A percentile compares a stretch with the other conserved stretches of the same genome.
These are phyloP conservation scores for Crithidia brevicula DNA, from an alignment of 208 protist genomes.

Conservation along the genomic window DNA sequence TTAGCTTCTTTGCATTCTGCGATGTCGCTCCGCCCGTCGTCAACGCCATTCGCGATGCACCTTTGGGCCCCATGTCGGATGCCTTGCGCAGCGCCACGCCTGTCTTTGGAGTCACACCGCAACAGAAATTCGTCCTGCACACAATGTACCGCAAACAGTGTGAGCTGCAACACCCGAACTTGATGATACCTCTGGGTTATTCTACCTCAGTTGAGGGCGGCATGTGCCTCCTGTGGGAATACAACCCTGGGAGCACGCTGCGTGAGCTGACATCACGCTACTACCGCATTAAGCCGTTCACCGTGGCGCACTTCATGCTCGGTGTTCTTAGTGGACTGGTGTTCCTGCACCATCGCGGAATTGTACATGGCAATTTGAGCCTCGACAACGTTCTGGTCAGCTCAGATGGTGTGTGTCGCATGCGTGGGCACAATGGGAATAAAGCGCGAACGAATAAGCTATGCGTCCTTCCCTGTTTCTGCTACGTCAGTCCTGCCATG, in stretches of 20 bases:
- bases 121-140: slow-evolving; percentile 1
- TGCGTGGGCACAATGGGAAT: slow-evolving; percentile 65
- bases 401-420: slow-evolving; percentile 62
- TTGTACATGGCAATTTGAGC: slow-evolving; percentile 67
- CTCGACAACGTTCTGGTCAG: slow-evolving; percentile 69
- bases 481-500: slow-evolving; percentile 74
- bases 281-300: slow-evolving; percentile 14
- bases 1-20: not conserved
- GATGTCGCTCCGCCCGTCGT: not conserved
- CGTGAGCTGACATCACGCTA: slow-evolving; percentile 32
- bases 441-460: too few relatives aligned
- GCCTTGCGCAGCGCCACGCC: slow-evolving; percentile 1
- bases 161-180: slow-evolving; percentile 23
- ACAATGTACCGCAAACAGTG: not conserved
- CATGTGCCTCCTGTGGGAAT: slow-evolving; percentile 32
- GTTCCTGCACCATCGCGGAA: slow-evolving; percentile 55
- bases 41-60: slow-evolving; percentile 10
- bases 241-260: slow-evolving; percentile 43
- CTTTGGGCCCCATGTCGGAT: slow-evolving; percentile 2
- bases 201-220: slow-evolving; percentile 16
- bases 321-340: slow-evolving; percentile 49
- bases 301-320: slow-evolving; percentile 44
- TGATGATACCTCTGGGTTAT: slow-evolving; percentile 1
- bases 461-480: slow-evolving; percentile 35
- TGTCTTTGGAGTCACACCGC: not conserved